These are phyloP conservation scores for Malassezia nana DNA, from an alignment of 1,284 basidiomycete genomes.

Conservation along the genomic window DNA sequence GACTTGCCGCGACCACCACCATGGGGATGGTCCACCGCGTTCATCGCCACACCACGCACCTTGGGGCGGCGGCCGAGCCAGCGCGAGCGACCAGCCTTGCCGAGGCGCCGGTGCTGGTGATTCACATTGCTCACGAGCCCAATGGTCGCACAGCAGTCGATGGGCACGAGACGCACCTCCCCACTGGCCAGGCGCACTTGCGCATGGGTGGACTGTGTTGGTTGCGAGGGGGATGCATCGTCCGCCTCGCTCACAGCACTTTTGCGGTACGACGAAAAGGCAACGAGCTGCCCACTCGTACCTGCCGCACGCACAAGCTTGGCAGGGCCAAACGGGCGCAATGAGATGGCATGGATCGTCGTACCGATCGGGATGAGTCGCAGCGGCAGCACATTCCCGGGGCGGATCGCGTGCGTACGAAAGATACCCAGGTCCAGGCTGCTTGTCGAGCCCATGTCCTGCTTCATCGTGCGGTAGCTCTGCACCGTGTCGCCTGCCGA, in stretches of 20 bases:
- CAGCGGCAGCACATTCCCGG: slow-evolving; percentile 86
- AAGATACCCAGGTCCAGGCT: slow-evolving; percentile 71
- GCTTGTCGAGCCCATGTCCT: slow-evolving; percentile 41
- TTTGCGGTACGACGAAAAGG: slow-evolving; percentile 27
- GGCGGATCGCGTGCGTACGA: slow-evolving; percentile 71
- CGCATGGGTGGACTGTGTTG: slow-evolving; percentile 54
- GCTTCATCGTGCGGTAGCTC: slow-evolving; percentile 58
- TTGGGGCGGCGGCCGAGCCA: slow-evolving; percentile 80
- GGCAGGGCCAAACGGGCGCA: slow-evolving; percentile 66
- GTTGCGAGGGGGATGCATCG: slow-evolving; percentile 51
- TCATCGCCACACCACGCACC: slow-evolving; percentile 96
- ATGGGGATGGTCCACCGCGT: slow-evolving; percentile 89
- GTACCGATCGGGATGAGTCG: slow-evolving; percentile 85
- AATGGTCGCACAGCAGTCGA: slow-evolving; percentile 76
- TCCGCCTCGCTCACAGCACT: neutral
- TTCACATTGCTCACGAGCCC: slow-evolving; percentile 85
- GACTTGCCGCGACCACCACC: slow-evolving; percentile 97
- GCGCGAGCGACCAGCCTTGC: slow-evolving; percentile 80
- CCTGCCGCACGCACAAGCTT: slow-evolving; percentile 83
- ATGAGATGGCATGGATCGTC: slow-evolving; percentile 73
- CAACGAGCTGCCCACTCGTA: slow-evolving; percentile 64
- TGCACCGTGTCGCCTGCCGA: slow-evolving; percentile 78
- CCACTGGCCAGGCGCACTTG: slow-evolving; percentile 83
- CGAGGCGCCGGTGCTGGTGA: slow-evolving; percentile 72
- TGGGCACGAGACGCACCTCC: slow-evolving; percentile 75